phyloP scores from a whole-genome alignment of 2,329 filamentous ascomycete species.

The Exophiala sp. region DNA sequence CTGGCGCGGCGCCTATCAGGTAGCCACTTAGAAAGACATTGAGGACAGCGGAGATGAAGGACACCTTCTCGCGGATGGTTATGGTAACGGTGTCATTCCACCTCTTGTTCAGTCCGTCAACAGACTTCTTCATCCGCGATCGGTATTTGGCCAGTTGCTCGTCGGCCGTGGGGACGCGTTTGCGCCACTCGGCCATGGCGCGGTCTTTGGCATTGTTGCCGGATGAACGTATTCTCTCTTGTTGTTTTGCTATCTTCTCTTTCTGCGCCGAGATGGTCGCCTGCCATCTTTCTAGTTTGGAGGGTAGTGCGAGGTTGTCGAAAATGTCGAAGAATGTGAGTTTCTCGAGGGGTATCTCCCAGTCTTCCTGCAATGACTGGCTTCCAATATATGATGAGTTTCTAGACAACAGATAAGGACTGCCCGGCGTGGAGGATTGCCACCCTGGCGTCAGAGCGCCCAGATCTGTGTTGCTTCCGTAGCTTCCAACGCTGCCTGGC shows the following conservation, averaged over 20 bases:
- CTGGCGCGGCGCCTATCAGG: slow-evolving; percentile 77
- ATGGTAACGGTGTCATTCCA: slow-evolving; percentile 91
- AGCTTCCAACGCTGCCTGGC: slow-evolving; percentile 11
- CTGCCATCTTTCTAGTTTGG: slow-evolving; percentile 88
- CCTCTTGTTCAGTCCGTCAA: slow-evolving; percentile 78
- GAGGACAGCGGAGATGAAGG: slow-evolving; percentile 92
- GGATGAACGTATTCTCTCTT: slow-evolving; percentile 63
- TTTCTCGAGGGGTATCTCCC: slow-evolving; percentile 81
- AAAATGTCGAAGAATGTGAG: slow-evolving; percentile 89
- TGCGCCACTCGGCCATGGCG: slow-evolving; percentile 89
- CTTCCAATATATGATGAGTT: slow-evolving; percentile 78
- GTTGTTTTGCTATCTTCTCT: slow-evolving; percentile 77
- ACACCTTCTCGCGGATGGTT: slow-evolving; percentile 85
- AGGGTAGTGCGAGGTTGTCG: slow-evolving; percentile 84
- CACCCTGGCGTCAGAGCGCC: slow-evolving; percentile 38
- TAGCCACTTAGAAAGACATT: slow-evolving; percentile 98
- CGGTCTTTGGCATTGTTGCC: slow-evolving; percentile 78
- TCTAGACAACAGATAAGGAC: slow-evolving; percentile 60
- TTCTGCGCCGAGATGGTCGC: slow-evolving; percentile 77
- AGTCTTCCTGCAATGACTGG: slow-evolving; percentile 83
- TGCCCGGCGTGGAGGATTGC: slow-evolving; percentile 44
- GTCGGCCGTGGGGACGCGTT: slow-evolving; percentile 78
- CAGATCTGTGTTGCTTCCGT: slow-evolving; percentile 14
- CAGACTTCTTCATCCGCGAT: slow-evolving; percentile 78
- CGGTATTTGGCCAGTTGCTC: slow-evolving; percentile 91